These are phyloP conservation scores for Globisporangium mamillatum DNA, from an alignment of 352 stramenopile genomes.

Conservation along the genomic window DNA sequence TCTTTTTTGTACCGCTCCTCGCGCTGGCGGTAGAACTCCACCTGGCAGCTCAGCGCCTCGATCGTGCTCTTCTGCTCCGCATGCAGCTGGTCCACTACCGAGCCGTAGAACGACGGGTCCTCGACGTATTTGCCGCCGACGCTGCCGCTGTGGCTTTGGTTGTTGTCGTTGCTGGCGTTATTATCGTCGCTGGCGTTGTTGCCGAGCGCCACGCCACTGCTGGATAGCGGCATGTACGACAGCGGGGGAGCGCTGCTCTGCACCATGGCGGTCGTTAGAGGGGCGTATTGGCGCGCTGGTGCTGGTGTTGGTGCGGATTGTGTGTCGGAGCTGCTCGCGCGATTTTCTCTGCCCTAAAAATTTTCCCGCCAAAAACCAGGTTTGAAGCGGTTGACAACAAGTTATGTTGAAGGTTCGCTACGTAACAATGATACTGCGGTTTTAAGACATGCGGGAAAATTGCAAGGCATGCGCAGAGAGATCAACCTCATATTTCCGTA, in stretches of 20 bases:
- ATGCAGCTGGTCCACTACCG: constrained; percentile 71
- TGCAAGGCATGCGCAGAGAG: too few species aligned
- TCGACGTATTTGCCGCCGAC: constrained; percentile 28
- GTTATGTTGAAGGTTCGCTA: background rate
- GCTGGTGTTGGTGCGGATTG: background rate
- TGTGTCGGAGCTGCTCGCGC: background rate
- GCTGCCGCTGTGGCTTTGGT: constrained; percentile 12
- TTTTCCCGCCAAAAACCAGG: background rate
- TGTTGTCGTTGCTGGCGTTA: constrained; percentile 16
- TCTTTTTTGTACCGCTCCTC: constrained; percentile 70
- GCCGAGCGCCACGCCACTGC: background rate
- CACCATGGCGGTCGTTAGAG: background rate
- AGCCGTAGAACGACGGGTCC: constrained; percentile 45
- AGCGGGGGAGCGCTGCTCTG: background rate
- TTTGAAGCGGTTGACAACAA: constrained; percentile 6
- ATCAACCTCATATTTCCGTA: too few species aligned
- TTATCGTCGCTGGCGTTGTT: background rate
- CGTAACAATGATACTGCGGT: background rate
- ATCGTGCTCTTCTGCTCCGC: constrained; percentile 82
- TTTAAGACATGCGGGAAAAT: background rate
- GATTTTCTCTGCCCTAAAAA: background rate
- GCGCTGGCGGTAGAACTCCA: constrained; percentile 76
- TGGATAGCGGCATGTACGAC: background rate
- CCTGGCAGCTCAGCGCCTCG: constrained; percentile 68
- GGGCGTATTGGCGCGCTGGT: background rate